A percentile compares a stretch with the other conserved stretches of the same genome.
These are phyloP conservation scores for Bryopsis sp. DNA, from an alignment of 139 green algal species.

Conservation along the genomic window DNA sequence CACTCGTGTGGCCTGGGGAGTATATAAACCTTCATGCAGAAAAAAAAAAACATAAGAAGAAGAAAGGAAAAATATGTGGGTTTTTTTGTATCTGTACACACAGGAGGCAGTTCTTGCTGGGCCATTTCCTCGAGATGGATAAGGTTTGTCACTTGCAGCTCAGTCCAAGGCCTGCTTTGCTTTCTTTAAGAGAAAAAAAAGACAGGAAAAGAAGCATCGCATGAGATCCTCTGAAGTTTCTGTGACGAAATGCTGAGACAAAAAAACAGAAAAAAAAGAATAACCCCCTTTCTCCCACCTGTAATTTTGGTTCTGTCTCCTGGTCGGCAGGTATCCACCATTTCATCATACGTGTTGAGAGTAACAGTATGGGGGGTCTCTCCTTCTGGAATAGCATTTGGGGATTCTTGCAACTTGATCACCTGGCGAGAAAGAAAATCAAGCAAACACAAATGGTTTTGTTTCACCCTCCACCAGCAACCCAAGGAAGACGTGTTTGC, in stretches of 20 bases:
- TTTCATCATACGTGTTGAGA: slow-evolving; percentile 72
- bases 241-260: background rate
- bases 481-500: too few species aligned
- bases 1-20: slow-evolving; percentile 2
- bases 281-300: slow-evolving; percentile 11
- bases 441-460: too few species aligned
- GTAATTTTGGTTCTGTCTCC: slow-evolving; percentile 69
- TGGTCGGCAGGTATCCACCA: slow-evolving; percentile 77
- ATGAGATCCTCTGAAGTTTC: slow-evolving; percentile 4
- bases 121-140: too few species aligned
- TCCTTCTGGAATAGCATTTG: slow-evolving; percentile 92
- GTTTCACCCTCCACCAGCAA: too few species aligned
- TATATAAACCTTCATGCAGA: slow-evolving; percentile 1
- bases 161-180: too few species aligned
- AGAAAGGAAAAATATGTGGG: background rate
- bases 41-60: background rate
- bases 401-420: slow-evolving; percentile 74
- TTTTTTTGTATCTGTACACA: too few species aligned
- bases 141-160: too few species aligned
- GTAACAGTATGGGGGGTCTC: slow-evolving; percentile 90
- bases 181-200: too few species aligned
- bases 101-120: too few species aligned
- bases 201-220: too few species aligned
- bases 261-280: background rate
- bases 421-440: too few species aligned